phyloP scores from a whole-genome alignment of 176 grass and related monocot genomes.

The Themeda triandra region DNA sequence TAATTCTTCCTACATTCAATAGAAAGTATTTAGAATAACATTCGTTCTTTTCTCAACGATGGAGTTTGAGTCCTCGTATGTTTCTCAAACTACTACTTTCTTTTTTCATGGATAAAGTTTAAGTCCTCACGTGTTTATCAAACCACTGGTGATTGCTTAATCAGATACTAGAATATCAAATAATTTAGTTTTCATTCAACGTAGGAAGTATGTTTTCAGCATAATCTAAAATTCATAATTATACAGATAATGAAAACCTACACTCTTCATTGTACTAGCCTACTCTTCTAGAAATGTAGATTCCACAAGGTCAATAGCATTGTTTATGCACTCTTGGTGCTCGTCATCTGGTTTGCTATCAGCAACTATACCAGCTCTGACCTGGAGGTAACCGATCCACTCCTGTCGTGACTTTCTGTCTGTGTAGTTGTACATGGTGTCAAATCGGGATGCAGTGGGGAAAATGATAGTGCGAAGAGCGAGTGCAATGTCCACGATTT shows the following conservation, averaged over 20 bases:
- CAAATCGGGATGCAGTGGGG: slow-evolving; percentile 37
- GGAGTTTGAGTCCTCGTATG: too few species aligned
- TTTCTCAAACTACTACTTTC: background rate
- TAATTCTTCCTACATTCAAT: background rate
- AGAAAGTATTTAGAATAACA: background rate
- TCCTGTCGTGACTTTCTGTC: slow-evolving; percentile 42
- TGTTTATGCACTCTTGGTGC: too few species aligned
- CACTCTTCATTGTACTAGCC: background rate
- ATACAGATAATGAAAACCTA: background rate
- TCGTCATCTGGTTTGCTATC: slow-evolving; percentile 76
- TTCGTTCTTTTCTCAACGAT: background rate
- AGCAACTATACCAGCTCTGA: too few species aligned
- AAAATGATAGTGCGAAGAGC: slow-evolving; percentile 79
- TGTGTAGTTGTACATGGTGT: slow-evolving; percentile 59
- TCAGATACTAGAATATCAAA: background rate
- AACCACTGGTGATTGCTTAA: background rate
- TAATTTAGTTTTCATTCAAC: background rate
- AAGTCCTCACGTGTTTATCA: too few species aligned
- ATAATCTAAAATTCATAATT: background rate
- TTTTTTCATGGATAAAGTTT: background rate
- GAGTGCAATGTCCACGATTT: slow-evolving; percentile 81
- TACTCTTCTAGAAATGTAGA: slow-evolving; percentile 57
- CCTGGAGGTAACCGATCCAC: slow-evolving; percentile 86
- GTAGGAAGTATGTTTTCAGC: background rate
- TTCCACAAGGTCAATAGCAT: too few species aligned